These are phyloP conservation scores for Backusella morwellensis DNA, from an alignment of 192 early-diverging fungal genomes.

Conservation along the genomic window DNA sequence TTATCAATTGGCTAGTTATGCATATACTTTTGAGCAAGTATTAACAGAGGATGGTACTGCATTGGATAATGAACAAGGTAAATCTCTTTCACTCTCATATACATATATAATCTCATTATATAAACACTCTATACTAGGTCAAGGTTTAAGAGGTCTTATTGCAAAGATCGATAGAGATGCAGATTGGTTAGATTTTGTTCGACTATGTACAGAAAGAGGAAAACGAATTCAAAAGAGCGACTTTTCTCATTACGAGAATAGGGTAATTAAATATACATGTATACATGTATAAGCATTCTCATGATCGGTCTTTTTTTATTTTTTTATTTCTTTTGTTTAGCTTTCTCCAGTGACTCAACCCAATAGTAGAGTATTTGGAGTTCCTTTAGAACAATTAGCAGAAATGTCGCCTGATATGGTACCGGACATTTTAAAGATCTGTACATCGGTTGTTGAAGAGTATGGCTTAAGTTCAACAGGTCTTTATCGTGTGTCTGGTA, in stretches of 20 bases:
- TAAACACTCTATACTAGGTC: conserved; percentile 14
- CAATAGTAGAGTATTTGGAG: conserved; percentile 20
- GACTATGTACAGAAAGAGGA: conserved; percentile 31
- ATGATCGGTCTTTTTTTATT: conserved; percentile 13
- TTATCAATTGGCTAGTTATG: conserved; percentile 77
- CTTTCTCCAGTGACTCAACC: neutral
- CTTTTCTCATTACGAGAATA: conserved; percentile 41
- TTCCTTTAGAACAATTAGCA: conserved; percentile 67
- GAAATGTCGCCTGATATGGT: conserved; percentile 69
- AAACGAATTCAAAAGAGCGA: conserved; percentile 31
- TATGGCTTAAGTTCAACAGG: conserved; percentile 71
- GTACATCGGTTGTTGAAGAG: conserved; percentile 78
- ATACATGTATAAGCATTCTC: neutral
- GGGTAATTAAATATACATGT: conserved; percentile 22
- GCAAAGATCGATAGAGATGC: conserved; percentile 63
- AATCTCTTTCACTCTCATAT: neutral
- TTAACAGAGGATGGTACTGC: conserved; percentile 70
- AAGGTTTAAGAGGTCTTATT: conserved; percentile 42
- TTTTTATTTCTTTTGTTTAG: neutral
- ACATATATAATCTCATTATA: neutral
- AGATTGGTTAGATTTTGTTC: conserved; percentile 54
- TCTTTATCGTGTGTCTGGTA: conserved; percentile 89
- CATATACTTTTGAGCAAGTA: conserved; percentile 75
- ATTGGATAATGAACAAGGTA: conserved; percentile 45
- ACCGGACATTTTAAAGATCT: conserved; percentile 78